phyloP scores from a whole-genome alignment of 768 basidiomycete genomes.

The Agrocybe chaxingu region DNA sequence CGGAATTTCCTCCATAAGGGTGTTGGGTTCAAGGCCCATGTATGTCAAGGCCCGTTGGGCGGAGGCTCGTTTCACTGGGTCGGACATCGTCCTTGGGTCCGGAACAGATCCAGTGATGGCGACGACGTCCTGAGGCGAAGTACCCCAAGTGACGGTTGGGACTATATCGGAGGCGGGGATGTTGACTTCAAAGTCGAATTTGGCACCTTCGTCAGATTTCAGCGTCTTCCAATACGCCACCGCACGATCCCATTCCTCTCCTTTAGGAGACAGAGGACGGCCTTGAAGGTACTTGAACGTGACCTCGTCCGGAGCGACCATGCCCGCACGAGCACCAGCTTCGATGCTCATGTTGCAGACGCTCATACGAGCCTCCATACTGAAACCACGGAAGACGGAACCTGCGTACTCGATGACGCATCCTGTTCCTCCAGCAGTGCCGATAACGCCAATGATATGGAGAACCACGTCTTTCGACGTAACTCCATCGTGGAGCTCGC shows the following conservation, averaged over 20 bases:
- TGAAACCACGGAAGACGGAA: conserved; percentile 79
- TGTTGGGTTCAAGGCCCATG: conserved; percentile 82
- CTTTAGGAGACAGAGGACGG: conserved; percentile 79
- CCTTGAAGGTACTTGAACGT: conserved; percentile 83
- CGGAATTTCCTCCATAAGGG: conserved; percentile 72
- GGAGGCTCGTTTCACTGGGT: conserved; percentile 62
- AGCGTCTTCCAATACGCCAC: conserved; percentile 85
- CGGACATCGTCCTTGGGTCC: conserved; percentile 63
- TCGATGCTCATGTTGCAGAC: conserved; percentile 97
- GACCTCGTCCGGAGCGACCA: conserved; percentile 87
- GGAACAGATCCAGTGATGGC: conserved; percentile 82
- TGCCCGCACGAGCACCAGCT: conserved; percentile 88
- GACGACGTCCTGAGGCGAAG: conserved; percentile 85
- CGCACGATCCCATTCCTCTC: conserved; percentile 82
- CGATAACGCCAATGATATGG: conserved; percentile 87
- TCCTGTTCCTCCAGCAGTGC: conserved; percentile 93
- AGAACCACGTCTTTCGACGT: conserved; percentile 89
- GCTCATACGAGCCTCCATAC: conserved; percentile 90
- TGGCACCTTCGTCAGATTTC: conserved; percentile 76
- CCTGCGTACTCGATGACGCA: conserved; percentile 89
- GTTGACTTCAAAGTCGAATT: conserved; percentile 79
- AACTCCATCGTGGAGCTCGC: conserved; percentile 75
- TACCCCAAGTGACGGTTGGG: conserved; percentile 92
- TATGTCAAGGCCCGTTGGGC: conserved; percentile 77
- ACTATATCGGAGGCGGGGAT: conserved; percentile 83